These are phyloP conservation scores for Tephrocybe sp. DNA, from an alignment of 768 basidiomycete species.

Conservation along the genomic window DNA sequence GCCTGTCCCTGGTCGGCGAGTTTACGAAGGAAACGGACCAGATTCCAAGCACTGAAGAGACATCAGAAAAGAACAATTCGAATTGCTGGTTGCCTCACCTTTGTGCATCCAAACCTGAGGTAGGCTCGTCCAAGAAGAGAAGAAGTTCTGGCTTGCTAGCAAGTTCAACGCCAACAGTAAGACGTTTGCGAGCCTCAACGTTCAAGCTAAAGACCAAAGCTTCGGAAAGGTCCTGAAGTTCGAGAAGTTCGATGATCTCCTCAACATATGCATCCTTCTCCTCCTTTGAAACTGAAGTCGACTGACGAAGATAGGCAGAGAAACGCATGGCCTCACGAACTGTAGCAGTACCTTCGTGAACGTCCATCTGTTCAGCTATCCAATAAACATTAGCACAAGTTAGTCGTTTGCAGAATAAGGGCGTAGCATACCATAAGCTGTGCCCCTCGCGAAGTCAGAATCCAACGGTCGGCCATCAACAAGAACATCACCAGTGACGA, in stretches of 20 bases:
- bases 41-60: constrained; percentile 67
- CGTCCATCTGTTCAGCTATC: constrained; percentile 71
- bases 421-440: too few species aligned
- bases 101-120: constrained; percentile 85
- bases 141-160: constrained; percentile 84
- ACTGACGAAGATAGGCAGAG: constrained; percentile 80
- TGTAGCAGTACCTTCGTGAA: constrained; percentile 72
- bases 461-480: constrained; percentile 43
- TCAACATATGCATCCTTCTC: constrained; percentile 79
- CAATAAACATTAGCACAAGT: constrained; percentile 58
- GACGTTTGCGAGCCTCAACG: constrained; percentile 75
- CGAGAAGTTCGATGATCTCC: constrained; percentile 21
- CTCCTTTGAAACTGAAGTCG: constrained; percentile 53
- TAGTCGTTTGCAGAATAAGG: too few species aligned
- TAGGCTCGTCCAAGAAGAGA: constrained; percentile 88
- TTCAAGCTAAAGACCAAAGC: constrained; percentile 68
- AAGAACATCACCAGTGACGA: constrained; percentile 37
- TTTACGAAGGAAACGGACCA: constrained; percentile 80
- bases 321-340: constrained; percentile 81
- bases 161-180: constrained; percentile 86
- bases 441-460: constrained; percentile 21
- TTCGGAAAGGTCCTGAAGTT: constrained; percentile 50
- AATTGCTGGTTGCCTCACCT: constrained; percentile 58
- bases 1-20: constrained; percentile 85
- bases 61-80: too few species aligned